A percentile compares a stretch with the other conserved stretches of the same genome.
Evolutionary conservation across 2,329 filamentous ascomycete species (phyloP).

Genomic region (Xenosphaeropsis pyriputrescens): DNA sequence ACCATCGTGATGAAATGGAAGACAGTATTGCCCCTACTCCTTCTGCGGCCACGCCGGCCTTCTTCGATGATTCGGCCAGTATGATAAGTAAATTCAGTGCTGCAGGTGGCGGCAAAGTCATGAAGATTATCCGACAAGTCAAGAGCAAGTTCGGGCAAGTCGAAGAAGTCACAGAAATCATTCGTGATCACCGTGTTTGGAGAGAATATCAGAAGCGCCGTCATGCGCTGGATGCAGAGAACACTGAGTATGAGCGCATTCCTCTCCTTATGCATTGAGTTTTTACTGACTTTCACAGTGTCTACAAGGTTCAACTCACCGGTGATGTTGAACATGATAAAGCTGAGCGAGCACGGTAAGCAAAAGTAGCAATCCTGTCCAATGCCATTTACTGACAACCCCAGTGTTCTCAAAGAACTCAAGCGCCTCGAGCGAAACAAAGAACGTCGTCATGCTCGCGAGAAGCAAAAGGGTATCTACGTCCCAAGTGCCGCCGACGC

Average conservation of each 20-base stretch:
- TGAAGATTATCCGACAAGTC: slow-evolving; percentile 61
- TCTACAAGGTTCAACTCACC: slow-evolving; percentile 46
- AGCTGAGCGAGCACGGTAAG: slow-evolving; percentile 41
- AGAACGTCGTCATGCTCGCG: slow-evolving; percentile 75
- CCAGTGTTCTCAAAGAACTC: slow-evolving; percentile 54
- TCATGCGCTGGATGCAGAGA: slow-evolving; percentile 21
- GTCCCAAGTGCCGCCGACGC: slow-evolving; percentile 8
- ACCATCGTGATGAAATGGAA: slow-evolving; percentile 40
- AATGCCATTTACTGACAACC: slow-evolving; percentile 11
- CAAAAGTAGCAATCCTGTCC: background rate
- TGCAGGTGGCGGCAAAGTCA: slow-evolving; percentile 50
- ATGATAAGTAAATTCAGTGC: slow-evolving; percentile 62
- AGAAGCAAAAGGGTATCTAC: slow-evolving; percentile 64
- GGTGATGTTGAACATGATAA: slow-evolving; percentile 52
- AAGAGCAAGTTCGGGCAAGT: slow-evolving; percentile 50
- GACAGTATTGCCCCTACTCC: slow-evolving; percentile 39
- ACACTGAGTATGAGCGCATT: slow-evolving; percentile 47
- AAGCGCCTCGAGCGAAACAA: slow-evolving; percentile 81
- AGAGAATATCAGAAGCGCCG: slow-evolving; percentile 74
- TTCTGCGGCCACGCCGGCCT: slow-evolving; percentile 47
- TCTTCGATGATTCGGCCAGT: slow-evolving; percentile 64
- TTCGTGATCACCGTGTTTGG: slow-evolving; percentile 77
- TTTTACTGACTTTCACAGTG: slow-evolving; percentile 20
- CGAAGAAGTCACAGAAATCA: slow-evolving; percentile 38
- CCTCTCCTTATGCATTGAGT: background rate